A percentile compares a stretch with the other conserved stretches of the same genome.
phyloP scores from a whole-genome alignment of 2,329 filamentous ascomycete genomes.

The Xylariaceae sp. region DNA sequence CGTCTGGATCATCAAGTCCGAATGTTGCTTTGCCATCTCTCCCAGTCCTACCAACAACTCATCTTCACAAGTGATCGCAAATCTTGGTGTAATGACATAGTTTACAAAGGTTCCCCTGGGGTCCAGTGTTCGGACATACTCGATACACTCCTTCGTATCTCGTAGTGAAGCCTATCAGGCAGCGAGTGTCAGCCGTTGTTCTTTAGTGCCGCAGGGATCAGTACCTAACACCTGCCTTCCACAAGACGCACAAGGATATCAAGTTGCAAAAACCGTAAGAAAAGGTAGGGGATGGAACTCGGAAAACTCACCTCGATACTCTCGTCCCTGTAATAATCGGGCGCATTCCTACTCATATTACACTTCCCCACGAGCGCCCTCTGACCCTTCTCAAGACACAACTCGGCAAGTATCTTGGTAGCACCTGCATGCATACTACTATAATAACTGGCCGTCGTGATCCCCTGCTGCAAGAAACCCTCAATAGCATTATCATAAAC shows the following conservation, averaged over 20 bases:
- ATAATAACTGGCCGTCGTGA: constrained; percentile 61
- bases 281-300: no score
- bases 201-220: no score
- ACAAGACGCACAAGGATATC: no score
- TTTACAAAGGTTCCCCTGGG: constrained; percentile 40
- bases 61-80: constrained; percentile 57
- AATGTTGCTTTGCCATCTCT: constrained; percentile 44
- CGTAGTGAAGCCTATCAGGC: constrained; percentile 37
- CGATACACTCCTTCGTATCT: constrained; percentile 48
- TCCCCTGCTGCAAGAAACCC: constrained; percentile 57
- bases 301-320: constrained; percentile 26
- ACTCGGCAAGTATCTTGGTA: constrained; percentile 53
- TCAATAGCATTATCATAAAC: constrained; percentile 51
- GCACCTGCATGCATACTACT: constrained; percentile 52
- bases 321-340: constrained; percentile 50
- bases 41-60: constrained; percentile 54
- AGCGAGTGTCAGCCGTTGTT: no score
- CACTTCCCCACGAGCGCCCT: constrained; percentile 59
- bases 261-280: no score
- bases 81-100: constrained; percentile 54
- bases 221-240: no score
- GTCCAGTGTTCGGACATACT: constrained; percentile 43
- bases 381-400: constrained; percentile 51
- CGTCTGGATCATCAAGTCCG: constrained; percentile 56
- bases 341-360: constrained; percentile 57